Evolutionary conservation across 1,284 basidiomycete species (phyloP).

Genomic region (Flammula alnicola): DNA sequence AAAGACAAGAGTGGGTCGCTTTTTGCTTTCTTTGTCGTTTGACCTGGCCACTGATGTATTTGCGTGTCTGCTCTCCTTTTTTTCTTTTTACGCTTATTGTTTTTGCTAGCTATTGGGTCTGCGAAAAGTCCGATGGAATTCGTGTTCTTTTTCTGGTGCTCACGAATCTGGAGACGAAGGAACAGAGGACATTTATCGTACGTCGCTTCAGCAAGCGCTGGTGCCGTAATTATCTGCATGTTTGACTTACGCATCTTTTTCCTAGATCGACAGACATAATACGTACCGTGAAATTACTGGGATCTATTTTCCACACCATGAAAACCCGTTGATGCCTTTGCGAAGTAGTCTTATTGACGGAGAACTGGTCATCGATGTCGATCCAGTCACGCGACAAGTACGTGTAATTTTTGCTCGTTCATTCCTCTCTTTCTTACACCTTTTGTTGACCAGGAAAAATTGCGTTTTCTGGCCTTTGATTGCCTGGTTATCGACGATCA

Average conservation of each 20-base stretch:
- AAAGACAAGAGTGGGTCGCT: slow-evolving; percentile 79
- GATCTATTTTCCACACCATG: slow-evolving; percentile 89
- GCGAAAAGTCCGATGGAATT: slow-evolving; percentile 99
- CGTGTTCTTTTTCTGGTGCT: slow-evolving; percentile 89
- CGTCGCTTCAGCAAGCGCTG: slow-evolving; percentile 34
- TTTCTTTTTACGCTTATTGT: not conserved
- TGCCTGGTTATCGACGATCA: slow-evolving; percentile 87
- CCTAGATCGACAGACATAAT: slow-evolving; percentile 96
- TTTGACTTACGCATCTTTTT: not conserved
- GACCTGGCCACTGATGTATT: slow-evolving; percentile 1
- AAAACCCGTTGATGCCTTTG: slow-evolving; percentile 66
- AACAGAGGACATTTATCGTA: slow-evolving; percentile 85
- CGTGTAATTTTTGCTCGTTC: slow-evolving; percentile 26
- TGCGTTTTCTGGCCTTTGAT: slow-evolving; percentile 92
- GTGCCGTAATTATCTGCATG: not conserved
- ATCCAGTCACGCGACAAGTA: slow-evolving; percentile 74
- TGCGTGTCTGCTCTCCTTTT: not conserved
- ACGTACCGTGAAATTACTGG: slow-evolving; percentile 77
- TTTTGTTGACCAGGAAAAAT: slow-evolving; percentile 58
- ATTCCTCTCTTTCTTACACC: slow-evolving; percentile 9
- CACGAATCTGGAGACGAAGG: slow-evolving; percentile 63
- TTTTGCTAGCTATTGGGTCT: slow-evolving; percentile 90
- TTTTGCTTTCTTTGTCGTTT: slow-evolving; percentile 9
- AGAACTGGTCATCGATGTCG: slow-evolving; percentile 92
- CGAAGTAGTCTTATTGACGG: slow-evolving; percentile 90